Evolutionary conservation across 2,329 filamentous ascomycete genomes (phyloP), one percentile per base, ranked within the genome.

Genomic region (Verruconis gallopava): DNA sequence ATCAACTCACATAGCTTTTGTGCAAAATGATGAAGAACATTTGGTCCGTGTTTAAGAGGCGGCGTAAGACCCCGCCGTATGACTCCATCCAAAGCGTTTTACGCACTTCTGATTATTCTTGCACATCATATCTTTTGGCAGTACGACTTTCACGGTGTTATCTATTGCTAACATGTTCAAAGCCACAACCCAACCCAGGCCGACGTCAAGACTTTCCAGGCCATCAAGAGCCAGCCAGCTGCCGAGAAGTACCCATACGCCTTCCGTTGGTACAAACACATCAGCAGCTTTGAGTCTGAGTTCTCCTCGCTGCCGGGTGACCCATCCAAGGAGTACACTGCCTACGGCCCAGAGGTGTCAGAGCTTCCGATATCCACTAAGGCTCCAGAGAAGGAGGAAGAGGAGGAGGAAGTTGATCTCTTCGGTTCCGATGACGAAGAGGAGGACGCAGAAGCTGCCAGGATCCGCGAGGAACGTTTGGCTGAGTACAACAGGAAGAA

Each of bases 251-350:
- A 82, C 79, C 86, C 89, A 59, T 74, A 94, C 71, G 86, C 82
- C 60, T 85, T 85, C 61, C 82, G 91, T 67, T 98, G 91, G 91
- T 95, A 94, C 79, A 94, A 93, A 78, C 89, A 98, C 78, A 85
- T 95, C 62, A 77, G 83, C 64, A 82, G 83, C 55, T 94, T 84
- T 72, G 80, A 93, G 75, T 74, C 81, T 53, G 89, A 96, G 67
- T 96, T 96, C 72, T 73, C 81, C 57, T 82, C 79, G 51, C 83
- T 98, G 40, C 76, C 85, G 46, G 91, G 91, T 65, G 89, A 96
- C 69, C 77, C 88, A 55, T 81, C 82, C 65, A 86, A 91, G 73
- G 73, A 81, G 53, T 84, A 81, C 73, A 88, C 83, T 56, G 75
- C 80, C 62, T 96, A 96, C 71, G 91, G 91, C 58, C 91, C 91